Evolutionary conservation across 306 rosid genomes (phyloP).

Genomic region (Sicyos edulis): DNA sequence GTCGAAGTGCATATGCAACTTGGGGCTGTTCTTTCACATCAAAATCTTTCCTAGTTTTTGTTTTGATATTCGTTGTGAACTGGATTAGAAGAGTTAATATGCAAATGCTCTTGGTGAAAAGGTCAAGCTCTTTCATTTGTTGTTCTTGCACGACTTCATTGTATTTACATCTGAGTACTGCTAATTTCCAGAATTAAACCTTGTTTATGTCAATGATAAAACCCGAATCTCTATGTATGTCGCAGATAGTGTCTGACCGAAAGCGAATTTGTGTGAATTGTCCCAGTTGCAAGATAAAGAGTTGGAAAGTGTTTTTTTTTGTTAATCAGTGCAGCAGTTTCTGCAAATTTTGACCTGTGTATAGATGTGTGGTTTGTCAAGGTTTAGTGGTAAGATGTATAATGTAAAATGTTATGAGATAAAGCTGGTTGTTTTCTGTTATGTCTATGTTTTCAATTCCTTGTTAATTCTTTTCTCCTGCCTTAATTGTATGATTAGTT

Average conservation of each 20-base stretch:
- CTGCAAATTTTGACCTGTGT: background rate
- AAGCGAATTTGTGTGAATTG: background rate
- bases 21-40: background rate
- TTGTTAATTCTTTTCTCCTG: too few relatives aligned
- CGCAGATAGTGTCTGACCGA: background rate
- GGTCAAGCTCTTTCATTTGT: background rate
- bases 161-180: background rate
- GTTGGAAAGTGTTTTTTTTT: background rate
- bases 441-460: too few relatives aligned
- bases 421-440: too few relatives aligned
- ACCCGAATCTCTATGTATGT: background rate
- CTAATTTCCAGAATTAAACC: background rate
- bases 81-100: background rate
- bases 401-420: background rate
- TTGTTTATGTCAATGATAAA: slow-evolving; percentile 8
- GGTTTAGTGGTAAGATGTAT: background rate
- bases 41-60: background rate
- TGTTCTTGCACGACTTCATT: background rate
- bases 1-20: background rate
- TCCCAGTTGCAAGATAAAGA: background rate
- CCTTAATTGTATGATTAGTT: too few relatives aligned
- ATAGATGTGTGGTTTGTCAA: background rate
- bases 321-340: background rate
- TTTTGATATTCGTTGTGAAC: background rate
- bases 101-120: background rate